Conservation (phyloP, 176 grass and related monocot species). For the Secale cereale region DNA sequence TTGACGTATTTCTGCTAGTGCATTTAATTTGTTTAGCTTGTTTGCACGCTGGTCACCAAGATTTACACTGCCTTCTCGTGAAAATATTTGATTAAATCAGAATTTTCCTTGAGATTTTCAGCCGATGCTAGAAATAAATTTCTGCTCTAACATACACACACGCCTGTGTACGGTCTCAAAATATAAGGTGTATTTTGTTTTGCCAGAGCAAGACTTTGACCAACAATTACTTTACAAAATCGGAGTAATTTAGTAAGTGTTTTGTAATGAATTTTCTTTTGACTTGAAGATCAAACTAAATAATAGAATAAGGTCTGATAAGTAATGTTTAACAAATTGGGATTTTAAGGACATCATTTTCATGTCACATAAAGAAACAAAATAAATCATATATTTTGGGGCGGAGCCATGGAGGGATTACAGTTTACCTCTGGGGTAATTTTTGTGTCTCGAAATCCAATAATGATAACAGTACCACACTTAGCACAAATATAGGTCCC, state of each 20-base stretch:
- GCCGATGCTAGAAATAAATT: not conserved
- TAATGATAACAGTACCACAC: not conserved
- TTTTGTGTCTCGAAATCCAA: not conserved
- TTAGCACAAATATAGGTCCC: not conserved
- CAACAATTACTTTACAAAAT: no score
- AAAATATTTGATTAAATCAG: conserved; percentile 29
- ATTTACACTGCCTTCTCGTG: not conserved
- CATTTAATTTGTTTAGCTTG: conserved; percentile 2
- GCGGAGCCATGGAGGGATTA: not conserved
- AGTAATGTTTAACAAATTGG: not conserved
- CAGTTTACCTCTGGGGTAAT: not conserved
- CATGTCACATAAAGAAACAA: not conserved
- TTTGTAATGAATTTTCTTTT: no score
- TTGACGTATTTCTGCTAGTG: conserved; percentile 19
- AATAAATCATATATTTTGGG: not conserved
- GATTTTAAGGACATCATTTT: not conserved
- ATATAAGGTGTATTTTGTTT: no score
- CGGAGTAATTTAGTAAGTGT: no score
- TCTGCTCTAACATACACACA: no score
- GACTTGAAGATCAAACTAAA: no score
- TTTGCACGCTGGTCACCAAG: not conserved
- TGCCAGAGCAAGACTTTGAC: no score
- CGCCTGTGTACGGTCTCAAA: no score
- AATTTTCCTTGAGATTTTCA: not conserved
- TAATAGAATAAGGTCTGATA: no score